Conservation (phyloP, 208 protist species). For the Polymyxa betae region DNA sequence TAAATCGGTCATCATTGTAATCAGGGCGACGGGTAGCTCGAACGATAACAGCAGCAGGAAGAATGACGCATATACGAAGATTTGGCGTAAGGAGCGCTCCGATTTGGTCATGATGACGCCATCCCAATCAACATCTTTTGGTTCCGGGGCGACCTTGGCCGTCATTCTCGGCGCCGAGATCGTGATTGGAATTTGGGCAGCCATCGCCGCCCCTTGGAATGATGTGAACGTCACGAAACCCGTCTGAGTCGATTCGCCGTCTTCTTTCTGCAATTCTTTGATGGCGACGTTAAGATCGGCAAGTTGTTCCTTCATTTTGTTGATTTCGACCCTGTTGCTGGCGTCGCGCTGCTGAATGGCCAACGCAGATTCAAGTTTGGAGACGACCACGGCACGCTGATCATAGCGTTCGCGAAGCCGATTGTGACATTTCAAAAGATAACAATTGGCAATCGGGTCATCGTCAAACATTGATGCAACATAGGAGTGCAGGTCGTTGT, state of each 20-base stretch:
- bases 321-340: neutral
- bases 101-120: neutral
- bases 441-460: neutral
- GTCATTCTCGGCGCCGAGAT: neutral
- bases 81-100: neutral
- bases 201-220: neutral
- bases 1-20: neutral
- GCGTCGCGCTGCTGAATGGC: neutral
- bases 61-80: neutral
- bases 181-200: slow-evolving; percentile 1
- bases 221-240: slow-evolving; percentile 27
- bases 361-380: neutral
- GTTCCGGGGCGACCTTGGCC: neutral
- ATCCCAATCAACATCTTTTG: neutral
- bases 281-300: neutral
- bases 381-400: neutral
- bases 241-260: neutral
- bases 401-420: neutral
- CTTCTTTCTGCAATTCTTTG: neutral
- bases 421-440: neutral
- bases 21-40: neutral
- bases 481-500: neutral
- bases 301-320: slow-evolving; percentile 1
- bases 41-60: neutral
- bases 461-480: neutral